Evolutionary conservation across 1,139 yeast species (phyloP), one percentile per base, ranked within the genome.

Genomic region (Hemisphaericaspora xylofermentans): DNA sequence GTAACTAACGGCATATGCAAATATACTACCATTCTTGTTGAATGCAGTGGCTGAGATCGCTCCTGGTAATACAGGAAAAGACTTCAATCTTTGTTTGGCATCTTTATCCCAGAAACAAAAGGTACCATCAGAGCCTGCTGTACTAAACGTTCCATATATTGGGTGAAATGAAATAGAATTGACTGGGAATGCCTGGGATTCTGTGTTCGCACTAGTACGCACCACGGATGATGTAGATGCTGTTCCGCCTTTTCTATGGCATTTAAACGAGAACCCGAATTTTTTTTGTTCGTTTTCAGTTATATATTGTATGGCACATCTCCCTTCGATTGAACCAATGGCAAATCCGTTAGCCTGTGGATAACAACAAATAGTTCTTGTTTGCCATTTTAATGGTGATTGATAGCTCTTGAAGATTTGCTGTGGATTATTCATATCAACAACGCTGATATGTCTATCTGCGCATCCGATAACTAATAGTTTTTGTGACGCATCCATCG

Each of bases 61-160:
- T 29, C 84, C 82, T 34, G 84, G 84, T 22, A 87, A 74, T 14
- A 77, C 66, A 3, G 93, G 88, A 66, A 84, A 87, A 26, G 86
- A 88, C 64, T 85, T 87, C 51, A 93, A 76, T 53, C 98, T 78
- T 60, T 88, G 95, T 60, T 85, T 81, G 40, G 94, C 86, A 56
- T 88, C 96, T 64, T 88, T 89, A 61, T 94, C 98, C 99, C 99
- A 94, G 67, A 87, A 85, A 55, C 91, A 84, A 68, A 89, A 85
- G 6, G 94, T 76, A 13, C 98, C 98, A 62, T 94, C 98, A 29
- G 94, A 78, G 10, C 98, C 98, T 1, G 96, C 95, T 5, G 98
- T 94, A 41, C 84, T 82, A 62, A 94, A 85, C 1, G 98, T 89
- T 33, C 96, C 96, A 61, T 82, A 84, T 13, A 78, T 68, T 4